These are phyloP conservation scores for Ustilago lituana DNA, from an alignment of 1,284 basidiomycete genomes.

Conservation along the genomic window DNA sequence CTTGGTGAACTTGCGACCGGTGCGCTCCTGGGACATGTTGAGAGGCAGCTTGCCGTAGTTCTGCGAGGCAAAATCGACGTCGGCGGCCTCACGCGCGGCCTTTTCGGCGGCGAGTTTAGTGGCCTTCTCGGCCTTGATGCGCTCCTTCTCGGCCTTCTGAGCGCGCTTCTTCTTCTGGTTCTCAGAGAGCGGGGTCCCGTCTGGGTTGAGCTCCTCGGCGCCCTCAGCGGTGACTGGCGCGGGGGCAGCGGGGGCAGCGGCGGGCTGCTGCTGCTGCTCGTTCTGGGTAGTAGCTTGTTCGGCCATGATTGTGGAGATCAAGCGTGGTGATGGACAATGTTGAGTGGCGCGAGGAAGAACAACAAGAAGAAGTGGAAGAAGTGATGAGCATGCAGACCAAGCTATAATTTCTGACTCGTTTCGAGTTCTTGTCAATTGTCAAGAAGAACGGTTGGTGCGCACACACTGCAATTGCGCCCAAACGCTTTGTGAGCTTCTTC, in stretches of 20 bases:
- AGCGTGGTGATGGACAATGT: conserved; percentile 1
- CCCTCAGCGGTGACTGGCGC: conserved; percentile 16
- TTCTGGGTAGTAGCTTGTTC: conserved; percentile 38
- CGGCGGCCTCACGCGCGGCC: conserved; percentile 77
- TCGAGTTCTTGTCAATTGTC: too few relatives aligned
- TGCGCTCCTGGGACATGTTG: conserved; percentile 83
- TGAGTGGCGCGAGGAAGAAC: too few relatives aligned
- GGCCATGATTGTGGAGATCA: conserved; percentile 22
- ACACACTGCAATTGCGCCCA: background rate
- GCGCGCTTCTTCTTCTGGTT: conserved; percentile 91
- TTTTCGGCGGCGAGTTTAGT: conserved; percentile 82
- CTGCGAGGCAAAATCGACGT: conserved; percentile 83
- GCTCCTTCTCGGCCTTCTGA: conserved; percentile 85
- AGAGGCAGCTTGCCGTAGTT: conserved; percentile 91
- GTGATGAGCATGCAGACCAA: background rate
- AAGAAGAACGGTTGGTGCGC: background rate
- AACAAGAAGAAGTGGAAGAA: background rate
- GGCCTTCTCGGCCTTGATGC: conserved; percentile 77
- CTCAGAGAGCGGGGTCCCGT: conserved; percentile 75
- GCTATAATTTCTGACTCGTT: conserved; percentile 35
- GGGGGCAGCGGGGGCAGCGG: conserved; percentile 13
- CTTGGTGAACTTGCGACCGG: conserved; percentile 70
- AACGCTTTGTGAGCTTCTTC: conserved; percentile 14
- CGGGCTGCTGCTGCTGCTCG: conserved; percentile 21
- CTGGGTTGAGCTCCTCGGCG: conserved; percentile 56